Evolutionary conservation across 305 asterid species (phyloP).

Genomic region (Solanum aculeatissimum): DNA sequence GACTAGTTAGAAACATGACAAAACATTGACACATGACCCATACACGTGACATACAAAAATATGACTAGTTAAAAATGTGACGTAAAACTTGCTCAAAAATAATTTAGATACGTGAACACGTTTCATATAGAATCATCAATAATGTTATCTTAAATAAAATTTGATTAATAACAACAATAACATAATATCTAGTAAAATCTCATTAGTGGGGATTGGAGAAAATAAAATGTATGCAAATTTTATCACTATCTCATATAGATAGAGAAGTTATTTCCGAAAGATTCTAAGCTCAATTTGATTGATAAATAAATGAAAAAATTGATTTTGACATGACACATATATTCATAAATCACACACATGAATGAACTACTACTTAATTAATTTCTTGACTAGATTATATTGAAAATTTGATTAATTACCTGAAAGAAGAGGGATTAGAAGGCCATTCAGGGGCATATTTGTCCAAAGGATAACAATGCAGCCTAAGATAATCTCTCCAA

Average conservation of each 20-base stretch:
- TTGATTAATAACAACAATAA: background rate
- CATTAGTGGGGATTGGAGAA: too few relatives aligned
- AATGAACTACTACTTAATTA: background rate
- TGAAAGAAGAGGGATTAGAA: conserved; percentile 55
- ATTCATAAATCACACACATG: too few relatives aligned
- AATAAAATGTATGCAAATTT: too few relatives aligned
- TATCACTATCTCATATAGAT: too few relatives aligned
- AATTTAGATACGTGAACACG: background rate
- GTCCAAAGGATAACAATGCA: conserved; percentile 79
- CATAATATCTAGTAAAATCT: too few relatives aligned
- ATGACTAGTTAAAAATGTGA: background rate
- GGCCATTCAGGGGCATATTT: conserved; percentile 89
- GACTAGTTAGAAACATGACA: background rate
- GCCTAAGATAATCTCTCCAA: conserved; percentile 94
- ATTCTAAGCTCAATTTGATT: too few relatives aligned
- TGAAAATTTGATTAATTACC: conserved; percentile 17
- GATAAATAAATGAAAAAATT: too few relatives aligned
- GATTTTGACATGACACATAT: background rate
- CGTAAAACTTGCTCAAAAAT: background rate
- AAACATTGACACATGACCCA: background rate
- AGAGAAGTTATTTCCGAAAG: too few relatives aligned
- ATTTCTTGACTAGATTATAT: background rate
- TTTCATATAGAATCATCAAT: background rate
- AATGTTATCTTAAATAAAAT: background rate
- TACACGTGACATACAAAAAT: background rate